phyloP scores from a whole-genome alignment of 805 yeast genomes.

The Metschnikowia gruessii region DNA sequence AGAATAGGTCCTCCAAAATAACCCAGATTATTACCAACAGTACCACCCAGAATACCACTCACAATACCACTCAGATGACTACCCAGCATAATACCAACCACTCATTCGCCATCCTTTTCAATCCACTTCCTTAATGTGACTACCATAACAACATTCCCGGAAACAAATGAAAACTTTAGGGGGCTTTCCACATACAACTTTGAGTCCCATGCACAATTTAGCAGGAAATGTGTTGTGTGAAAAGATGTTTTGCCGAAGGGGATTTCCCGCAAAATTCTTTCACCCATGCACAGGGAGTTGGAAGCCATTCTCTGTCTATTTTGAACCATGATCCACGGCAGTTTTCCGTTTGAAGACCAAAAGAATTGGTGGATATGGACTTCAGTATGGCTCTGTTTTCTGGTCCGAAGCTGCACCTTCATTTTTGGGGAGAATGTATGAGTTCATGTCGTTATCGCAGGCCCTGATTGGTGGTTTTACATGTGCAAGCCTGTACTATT shows the following conservation, averaged over 20 bases:
- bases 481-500: slow-evolving; percentile 71
- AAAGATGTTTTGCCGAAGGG: slow-evolving; percentile 69
- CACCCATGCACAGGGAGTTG: slow-evolving; percentile 90
- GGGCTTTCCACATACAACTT: slow-evolving; percentile 59
- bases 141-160: too few species aligned
- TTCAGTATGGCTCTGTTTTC: slow-evolving; percentile 88
- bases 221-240: slow-evolving; percentile 53
- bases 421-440: slow-evolving; percentile 38
- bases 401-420: slow-evolving; percentile 56
- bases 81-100: too few species aligned
- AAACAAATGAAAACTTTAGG: slow-evolving; percentile 51
- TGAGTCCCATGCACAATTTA: slow-evolving; percentile 66
- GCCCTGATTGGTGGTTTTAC: slow-evolving; percentile 57
- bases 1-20: too few species aligned
- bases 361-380: slow-evolving; percentile 82
- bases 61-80: too few species aligned
- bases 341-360: slow-evolving; percentile 56
- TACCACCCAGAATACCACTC: too few species aligned
- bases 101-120: too few species aligned
- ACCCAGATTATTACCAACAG: too few species aligned
- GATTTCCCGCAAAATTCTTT: slow-evolving; percentile 56
- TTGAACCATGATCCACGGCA: slow-evolving; percentile 44
- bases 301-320: slow-evolving; percentile 74
- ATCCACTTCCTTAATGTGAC: too few species aligned
- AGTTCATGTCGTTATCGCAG: slow-evolving; percentile 35